These are phyloP conservation scores for Didymosphaeria variabile DNA, from an alignment of 2,329 filamentous ascomycete species.

Conservation along the genomic window DNA sequence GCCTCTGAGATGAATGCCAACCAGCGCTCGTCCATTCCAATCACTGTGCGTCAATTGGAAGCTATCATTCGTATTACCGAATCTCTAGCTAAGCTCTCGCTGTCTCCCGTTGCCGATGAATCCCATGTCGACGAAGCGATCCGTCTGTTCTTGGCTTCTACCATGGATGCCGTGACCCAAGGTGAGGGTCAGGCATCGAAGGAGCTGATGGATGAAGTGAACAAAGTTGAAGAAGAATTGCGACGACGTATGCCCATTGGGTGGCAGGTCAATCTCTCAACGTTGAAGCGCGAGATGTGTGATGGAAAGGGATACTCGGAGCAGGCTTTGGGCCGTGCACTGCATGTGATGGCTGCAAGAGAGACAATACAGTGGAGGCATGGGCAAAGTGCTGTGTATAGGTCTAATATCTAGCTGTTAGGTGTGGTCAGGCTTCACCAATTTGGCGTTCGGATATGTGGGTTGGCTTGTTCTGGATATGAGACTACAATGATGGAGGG, in stretches of 20 bases:
- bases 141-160: constrained; percentile 91
- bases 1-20: constrained; percentile 90
- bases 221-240: constrained; percentile 87
- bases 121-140: constrained; percentile 97
- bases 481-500: not conserved
- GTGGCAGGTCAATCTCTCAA: constrained; percentile 91
- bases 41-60: constrained; percentile 96
- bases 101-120: constrained; percentile 87
- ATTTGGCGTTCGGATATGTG: not conserved
- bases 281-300: constrained; percentile 87
- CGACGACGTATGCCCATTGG: constrained; percentile 89
- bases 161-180: constrained; percentile 97
- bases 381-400: constrained; percentile 77
- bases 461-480: not conserved
- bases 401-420: constrained; percentile 68
- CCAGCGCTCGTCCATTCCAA: constrained; percentile 90
- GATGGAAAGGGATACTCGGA: constrained; percentile 91
- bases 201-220: constrained; percentile 89
- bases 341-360: constrained; percentile 85
- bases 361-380: constrained; percentile 86
- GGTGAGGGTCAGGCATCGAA: constrained; percentile 80
- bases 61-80: constrained; percentile 98
- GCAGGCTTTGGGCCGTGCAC: constrained; percentile 80
- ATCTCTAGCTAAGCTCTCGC: constrained; percentile 87
- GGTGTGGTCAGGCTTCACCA: not conserved